phyloP scores from a whole-genome alignment of 192 early-diverging fungal genomes.

The Diversispora eburnea region DNA sequence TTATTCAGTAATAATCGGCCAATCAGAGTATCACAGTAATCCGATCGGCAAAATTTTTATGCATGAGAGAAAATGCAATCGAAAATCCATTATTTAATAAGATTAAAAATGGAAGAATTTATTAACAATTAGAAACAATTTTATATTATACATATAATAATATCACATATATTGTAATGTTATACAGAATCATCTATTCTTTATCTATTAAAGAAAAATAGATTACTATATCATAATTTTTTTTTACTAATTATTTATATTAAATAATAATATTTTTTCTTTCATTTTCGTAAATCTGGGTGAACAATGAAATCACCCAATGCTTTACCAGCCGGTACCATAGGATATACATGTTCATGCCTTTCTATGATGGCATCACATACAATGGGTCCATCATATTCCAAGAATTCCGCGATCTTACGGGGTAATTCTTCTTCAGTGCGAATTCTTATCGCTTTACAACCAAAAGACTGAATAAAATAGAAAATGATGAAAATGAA shows the following conservation, averaged over 20 bases:
- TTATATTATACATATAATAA: no score
- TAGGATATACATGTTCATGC: conserved; percentile 92
- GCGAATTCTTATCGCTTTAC: conserved; percentile 81
- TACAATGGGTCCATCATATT: conserved; percentile 80
- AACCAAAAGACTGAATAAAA: conserved; percentile 62
- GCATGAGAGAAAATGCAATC: no score
- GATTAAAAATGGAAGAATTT: no score
- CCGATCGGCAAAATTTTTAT: no score
- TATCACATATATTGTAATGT: no score
- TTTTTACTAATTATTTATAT: neutral
- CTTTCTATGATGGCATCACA: conserved; percentile 90
- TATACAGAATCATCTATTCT: no score
- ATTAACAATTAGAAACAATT: no score
- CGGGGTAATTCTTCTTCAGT: conserved; percentile 80
- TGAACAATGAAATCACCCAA: conserved; percentile 85
- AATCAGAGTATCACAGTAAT: no score
- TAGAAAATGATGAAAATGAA: conserved; percentile 9
- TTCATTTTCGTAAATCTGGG: conserved; percentile 35
- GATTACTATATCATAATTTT: neutral
- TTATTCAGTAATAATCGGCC: no score
- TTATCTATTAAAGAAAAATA: no score
- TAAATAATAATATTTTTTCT: neutral
- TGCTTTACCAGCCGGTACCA: conserved; percentile 93
- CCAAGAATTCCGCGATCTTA: conserved; percentile 89
- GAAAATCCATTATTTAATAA: no score